Evolutionary conservation across 495 filamentous ascomycete genomes (phyloP), one percentile per base, ranked within the genome.

Genomic region (Aspergillus ostianus): DNA sequence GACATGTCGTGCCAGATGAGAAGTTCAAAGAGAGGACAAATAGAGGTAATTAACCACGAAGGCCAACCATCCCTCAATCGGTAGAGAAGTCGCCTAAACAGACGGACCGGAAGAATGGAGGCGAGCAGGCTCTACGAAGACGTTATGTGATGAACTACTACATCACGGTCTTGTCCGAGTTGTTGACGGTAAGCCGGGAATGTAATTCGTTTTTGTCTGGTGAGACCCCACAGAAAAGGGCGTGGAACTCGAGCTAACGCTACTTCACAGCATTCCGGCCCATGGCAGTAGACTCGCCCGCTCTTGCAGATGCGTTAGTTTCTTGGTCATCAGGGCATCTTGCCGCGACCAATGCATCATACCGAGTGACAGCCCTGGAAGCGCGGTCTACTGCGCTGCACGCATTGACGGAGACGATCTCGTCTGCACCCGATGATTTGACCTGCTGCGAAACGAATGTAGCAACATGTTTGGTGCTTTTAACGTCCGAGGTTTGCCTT

Each of bases 401-500:
- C 6, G 7, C 30, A 13, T 17, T 55, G 15, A 15, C 32, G 12
- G 17, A 45, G 30, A 20, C 15, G 17, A 55, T 55, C 15, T 9
- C 29, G 3, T 12, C 32, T 23, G 30, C 15, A 5, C 13, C 36
- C 8, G 36, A 41, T 44, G 17, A 41, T 20, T 21, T 45, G 7
- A 45, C 29, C 2, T 55, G 18, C 32, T 26, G 36, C 21, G 52
- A 55, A 15, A 21, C 52, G 0, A 55, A 41, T 17, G 17, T 36
- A 6, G 52, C 52, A 10, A 55, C 52, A 2, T 19, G 52, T 13
- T 36, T 55, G n/a, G 36, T 55, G 3, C 32, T 55, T 19, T 4
- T 55, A 12, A 55, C 52, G 13, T 55, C 52, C 0, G 52, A 55
- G 19, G 52, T 55, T 6, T 55, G 52, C 6, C 30, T 55, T 12